Percentiles rank a stretch among this genome's conserved stretches.
Evolutionary conservation across 495 filamentous ascomycete species (phyloP).

Genomic region (Amniculicola lignicola): DNA sequence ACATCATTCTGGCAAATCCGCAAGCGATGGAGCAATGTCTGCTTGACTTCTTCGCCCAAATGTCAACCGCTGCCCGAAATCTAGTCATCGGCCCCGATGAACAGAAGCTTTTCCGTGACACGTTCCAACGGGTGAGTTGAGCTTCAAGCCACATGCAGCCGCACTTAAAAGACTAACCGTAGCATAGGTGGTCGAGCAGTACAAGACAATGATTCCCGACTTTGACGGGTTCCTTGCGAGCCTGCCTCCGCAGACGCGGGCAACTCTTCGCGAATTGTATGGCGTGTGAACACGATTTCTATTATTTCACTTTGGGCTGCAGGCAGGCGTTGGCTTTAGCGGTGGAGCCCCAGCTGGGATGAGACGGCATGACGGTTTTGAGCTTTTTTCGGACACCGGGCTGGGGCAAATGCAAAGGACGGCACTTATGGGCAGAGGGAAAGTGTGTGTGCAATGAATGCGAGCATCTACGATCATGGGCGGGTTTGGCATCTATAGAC

Average conservation of each 20-base stretch:
- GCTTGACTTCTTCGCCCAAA: constrained; percentile 69
- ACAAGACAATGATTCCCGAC: constrained; percentile 79
- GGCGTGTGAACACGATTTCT: constrained; percentile 25
- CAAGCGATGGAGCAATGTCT: constrained; percentile 86
- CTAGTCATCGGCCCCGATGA: constrained; percentile 54
- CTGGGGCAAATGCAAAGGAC: too few species aligned
- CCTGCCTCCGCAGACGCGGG: constrained; percentile 49
- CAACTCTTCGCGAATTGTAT: constrained; percentile 27
- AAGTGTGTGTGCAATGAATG: background rate
- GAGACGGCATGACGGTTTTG: constrained; percentile 6
- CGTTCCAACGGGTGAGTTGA: constrained; percentile 49
- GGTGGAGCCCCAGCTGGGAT: background rate
- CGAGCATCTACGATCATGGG: constrained; percentile 10
- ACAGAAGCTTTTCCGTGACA: constrained; percentile 45
- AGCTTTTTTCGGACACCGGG: constrained; percentile 22
- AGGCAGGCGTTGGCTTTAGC: constrained; percentile 20
- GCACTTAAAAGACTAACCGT: constrained; percentile 7
- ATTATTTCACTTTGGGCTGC: constrained; percentile 14
- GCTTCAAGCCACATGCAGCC: background rate
- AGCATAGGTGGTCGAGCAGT: constrained; percentile 66
- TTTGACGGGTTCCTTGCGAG: constrained; percentile 75
- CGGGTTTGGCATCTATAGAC: constrained; percentile 32
- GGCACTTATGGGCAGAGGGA: too few species aligned
- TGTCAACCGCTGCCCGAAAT: constrained; percentile 72
- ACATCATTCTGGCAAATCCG: constrained; percentile 81